These are phyloP conservation scores for Lactarius sanguifluus DNA, from an alignment of 768 basidiomycete genomes.

Conservation along the genomic window DNA sequence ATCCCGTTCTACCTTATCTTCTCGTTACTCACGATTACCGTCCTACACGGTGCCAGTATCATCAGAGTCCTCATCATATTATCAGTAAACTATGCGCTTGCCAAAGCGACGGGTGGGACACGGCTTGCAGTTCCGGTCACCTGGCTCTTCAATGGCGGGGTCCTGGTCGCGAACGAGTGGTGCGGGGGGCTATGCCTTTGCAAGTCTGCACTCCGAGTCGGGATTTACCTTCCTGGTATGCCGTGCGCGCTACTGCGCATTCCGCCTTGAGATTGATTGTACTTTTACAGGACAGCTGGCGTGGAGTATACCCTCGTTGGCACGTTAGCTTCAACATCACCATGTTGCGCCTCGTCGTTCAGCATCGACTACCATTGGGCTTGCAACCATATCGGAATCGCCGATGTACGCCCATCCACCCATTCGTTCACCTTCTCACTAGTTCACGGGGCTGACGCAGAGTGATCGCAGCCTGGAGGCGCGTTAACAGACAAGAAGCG, in stretches of 20 bases:
- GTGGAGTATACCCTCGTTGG: slow-evolving; percentile 89
- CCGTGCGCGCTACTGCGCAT: not conserved
- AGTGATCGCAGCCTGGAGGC: slow-evolving; percentile 31
- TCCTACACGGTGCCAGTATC: slow-evolving; percentile 77
- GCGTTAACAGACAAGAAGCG: slow-evolving; percentile 60
- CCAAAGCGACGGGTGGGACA: slow-evolving; percentile 45
- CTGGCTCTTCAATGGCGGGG: slow-evolving; percentile 73
- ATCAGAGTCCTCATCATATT: slow-evolving; percentile 79
- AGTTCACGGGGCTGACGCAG: not conserved
- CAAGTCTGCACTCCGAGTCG: slow-evolving; percentile 52
- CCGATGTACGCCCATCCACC: slow-evolving; percentile 41
- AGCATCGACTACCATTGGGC: slow-evolving; percentile 94
- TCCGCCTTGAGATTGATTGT: no score
- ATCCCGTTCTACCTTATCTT: slow-evolving; percentile 63
- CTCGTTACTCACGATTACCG: slow-evolving; percentile 61
- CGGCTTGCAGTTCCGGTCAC: slow-evolving; percentile 53
- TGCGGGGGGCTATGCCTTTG: slow-evolving; percentile 73
- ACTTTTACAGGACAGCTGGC: slow-evolving; percentile 53
- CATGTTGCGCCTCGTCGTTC: slow-evolving; percentile 90
- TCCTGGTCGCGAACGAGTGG: slow-evolving; percentile 77
- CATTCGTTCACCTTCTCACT: slow-evolving; percentile 6
- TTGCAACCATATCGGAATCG: slow-evolving; percentile 39
- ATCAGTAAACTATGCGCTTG: slow-evolving; percentile 63
- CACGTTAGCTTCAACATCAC: slow-evolving; percentile 94
- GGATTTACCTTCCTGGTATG: slow-evolving; percentile 62